These are phyloP conservation scores for Leishmania tropica DNA, from an alignment of 208 protist genomes.

Conservation along the genomic window DNA sequence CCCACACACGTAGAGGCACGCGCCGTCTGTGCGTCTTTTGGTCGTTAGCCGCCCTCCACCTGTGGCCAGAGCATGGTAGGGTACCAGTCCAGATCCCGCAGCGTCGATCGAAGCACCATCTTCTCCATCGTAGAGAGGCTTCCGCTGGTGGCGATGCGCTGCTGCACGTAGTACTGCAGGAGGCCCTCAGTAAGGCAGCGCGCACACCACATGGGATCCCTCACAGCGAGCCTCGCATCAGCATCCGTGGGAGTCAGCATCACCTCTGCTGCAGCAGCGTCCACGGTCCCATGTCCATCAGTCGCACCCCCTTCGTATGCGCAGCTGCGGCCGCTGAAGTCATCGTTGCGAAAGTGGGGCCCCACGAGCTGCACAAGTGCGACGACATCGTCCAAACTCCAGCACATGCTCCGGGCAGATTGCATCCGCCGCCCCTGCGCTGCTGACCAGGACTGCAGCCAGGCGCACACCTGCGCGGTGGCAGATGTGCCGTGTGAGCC, in stretches of 20 bases:
- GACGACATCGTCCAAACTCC: slow-evolving; percentile 45
- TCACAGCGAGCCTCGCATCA: not conserved
- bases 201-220: slow-evolving; percentile 30
- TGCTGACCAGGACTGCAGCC: slow-evolving; percentile 25
- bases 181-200: slow-evolving; percentile 34
- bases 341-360: slow-evolving; percentile 3
- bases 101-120: slow-evolving; percentile 25
- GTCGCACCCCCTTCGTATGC: not conserved
- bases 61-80: slow-evolving; percentile 26
- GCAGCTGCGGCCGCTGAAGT: not conserved
- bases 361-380: slow-evolving; percentile 38
- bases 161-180: slow-evolving; percentile 26
- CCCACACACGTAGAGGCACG: not conserved
- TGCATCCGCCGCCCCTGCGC: slow-evolving; percentile 1
- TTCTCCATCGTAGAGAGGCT: slow-evolving; percentile 29
- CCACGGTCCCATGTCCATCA: not conserved
- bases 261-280: not conserved
- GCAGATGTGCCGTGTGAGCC: not conserved
- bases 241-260: not conserved
- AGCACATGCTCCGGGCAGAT: slow-evolving; percentile 2
- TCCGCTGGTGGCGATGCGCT: slow-evolving; percentile 9
- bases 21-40: not conserved
- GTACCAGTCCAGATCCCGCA: slow-evolving; percentile 33
- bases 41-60: not conserved
- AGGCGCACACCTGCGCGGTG: slow-evolving; percentile 20